Evolutionary conservation across 257 asterid species (phyloP), one percentile per base, ranked within the genome.

Genomic region (Asclepias syriaca): DNA sequence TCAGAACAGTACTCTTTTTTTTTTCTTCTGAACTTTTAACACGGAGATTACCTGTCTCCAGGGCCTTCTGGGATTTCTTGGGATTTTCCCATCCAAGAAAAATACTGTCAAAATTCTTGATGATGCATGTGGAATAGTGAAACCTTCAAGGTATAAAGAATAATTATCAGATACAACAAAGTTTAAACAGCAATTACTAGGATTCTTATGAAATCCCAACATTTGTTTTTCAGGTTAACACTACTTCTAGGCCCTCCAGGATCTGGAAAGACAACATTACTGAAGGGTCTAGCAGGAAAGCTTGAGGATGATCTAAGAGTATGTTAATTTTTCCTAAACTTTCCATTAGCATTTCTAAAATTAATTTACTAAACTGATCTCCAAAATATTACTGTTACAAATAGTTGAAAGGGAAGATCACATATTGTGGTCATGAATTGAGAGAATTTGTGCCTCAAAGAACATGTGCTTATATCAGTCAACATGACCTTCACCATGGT

Each of bases 231-330:
- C 72, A 85, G 92, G 78, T 78, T 81, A 87, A 85, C 89, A 43
- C 86, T 87, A 63, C 89, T 87, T 75, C 70, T 87, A 75, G 92
- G 92, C 43, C 92, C 92, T 70, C 92, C 92, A 6, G 82, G 87
- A 71, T 81, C 92, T 0, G 92, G 92, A 32, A 87, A 87, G 71
- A 83, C 87, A 5, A 83, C 85, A 12, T 68, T 87, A 80, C 71
- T 83, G 37, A 85, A 87, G 76, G 89, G 86, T 58, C 83, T 85
- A 60, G 83, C 92, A 37, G 92, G 89, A 75, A 85, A 87, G 70
- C 84, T 85, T 50, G 88, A 83, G 65, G 79, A 85, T 49, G 83
- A 83, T 77, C 87, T 87, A 39, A 85, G 85, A 72, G 92, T 87
- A 72, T 56, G 86, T 51, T 48, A 32, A 64, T 64, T 37, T 72